Evolutionary conservation across 176 grass and related monocot genomes (phyloP).

Genomic region (Pharus latifolius): DNA sequence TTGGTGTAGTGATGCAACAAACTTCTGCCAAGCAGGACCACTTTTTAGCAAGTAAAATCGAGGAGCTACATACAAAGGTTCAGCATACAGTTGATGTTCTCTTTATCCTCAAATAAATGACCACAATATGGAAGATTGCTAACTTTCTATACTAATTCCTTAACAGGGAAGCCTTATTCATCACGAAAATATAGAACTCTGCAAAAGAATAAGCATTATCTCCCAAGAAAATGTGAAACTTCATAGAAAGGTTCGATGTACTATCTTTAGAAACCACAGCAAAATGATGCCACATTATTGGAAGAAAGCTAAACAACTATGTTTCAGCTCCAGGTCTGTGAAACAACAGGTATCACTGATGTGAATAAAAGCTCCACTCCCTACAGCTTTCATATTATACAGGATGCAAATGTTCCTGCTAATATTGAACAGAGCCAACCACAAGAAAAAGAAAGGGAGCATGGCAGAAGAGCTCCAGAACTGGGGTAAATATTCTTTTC

Average conservation of each 20-base stretch:
- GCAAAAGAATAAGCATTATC: conserved; percentile 20
- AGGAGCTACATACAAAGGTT: conserved; percentile 50
- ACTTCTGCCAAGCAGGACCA: conserved; percentile 34
- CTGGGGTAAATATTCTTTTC: conserved; percentile 43
- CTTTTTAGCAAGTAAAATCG: conserved; percentile 46
- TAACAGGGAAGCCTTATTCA: conserved; percentile 51
- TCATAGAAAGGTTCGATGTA: conserved; percentile 25
- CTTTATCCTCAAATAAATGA: background rate
- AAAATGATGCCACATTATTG: background rate
- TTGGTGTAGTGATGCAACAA: conserved; percentile 4
- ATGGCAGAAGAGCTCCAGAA: conserved; percentile 14
- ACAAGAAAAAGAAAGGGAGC: conserved; percentile 3
- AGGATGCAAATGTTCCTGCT: conserved; percentile 17
- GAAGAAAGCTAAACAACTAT: conserved; percentile 8
- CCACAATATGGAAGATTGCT: background rate
- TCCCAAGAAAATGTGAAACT: conserved; percentile 42
- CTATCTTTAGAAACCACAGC: background rate
- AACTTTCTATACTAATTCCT: background rate
- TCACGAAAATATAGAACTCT: conserved; percentile 56
- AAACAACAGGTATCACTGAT: background rate
- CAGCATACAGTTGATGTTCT: background rate
- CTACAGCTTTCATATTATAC: conserved; percentile 24
- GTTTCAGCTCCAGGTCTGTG: conserved; percentile 28
- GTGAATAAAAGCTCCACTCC: conserved; percentile 21
- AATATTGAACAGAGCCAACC: conserved; percentile 19